A percentile compares a stretch with the other conserved stretches of the same genome.
phyloP scores from a whole-genome alignment of 257 asterid genomes.

The Marsdenia floribunda region DNA sequence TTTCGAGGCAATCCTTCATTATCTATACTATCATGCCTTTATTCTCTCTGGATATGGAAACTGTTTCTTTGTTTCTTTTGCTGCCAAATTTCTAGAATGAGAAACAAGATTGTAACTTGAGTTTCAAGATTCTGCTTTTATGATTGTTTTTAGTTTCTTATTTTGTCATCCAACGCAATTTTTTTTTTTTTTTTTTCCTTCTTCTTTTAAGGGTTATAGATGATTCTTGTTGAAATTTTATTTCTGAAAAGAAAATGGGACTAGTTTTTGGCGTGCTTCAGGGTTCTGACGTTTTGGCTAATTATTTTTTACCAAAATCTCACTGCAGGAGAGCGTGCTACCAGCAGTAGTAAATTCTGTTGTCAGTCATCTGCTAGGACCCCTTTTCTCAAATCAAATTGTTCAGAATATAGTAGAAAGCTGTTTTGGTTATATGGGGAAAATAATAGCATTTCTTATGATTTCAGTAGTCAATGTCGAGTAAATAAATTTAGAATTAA shows the following conservation, averaged over 20 bases:
- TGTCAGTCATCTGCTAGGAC: constrained; percentile 24
- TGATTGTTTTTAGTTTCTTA: neutral
- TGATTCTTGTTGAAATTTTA: neutral
- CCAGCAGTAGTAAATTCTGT: constrained; percentile 17
- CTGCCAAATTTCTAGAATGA: neutral
- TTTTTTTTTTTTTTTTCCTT: neutral
- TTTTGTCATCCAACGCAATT: too few relatives aligned
- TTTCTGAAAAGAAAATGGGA: neutral
- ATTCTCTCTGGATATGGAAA: neutral
- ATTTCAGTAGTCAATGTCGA: constrained; percentile 12
- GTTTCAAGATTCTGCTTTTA: neutral
- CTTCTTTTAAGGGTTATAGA: neutral
- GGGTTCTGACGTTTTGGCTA: neutral
- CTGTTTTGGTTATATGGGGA: constrained; percentile 22
- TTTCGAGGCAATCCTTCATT: constrained; percentile 23
- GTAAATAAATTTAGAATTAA: constrained; percentile 23
- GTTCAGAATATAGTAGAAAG: constrained; percentile 29
- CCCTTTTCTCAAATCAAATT: constrained; percentile 24
- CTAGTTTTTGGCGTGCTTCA: neutral
- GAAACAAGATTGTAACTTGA: neutral
- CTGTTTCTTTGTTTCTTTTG: neutral
- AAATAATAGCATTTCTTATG: constrained; percentile 21
- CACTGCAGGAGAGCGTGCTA: constrained; percentile 35
- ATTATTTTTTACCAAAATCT: constrained; percentile 7
- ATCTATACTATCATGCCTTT: neutral